Conservation (phyloP, 331 rosid genomes). For the Malus hybrid region DNA sequence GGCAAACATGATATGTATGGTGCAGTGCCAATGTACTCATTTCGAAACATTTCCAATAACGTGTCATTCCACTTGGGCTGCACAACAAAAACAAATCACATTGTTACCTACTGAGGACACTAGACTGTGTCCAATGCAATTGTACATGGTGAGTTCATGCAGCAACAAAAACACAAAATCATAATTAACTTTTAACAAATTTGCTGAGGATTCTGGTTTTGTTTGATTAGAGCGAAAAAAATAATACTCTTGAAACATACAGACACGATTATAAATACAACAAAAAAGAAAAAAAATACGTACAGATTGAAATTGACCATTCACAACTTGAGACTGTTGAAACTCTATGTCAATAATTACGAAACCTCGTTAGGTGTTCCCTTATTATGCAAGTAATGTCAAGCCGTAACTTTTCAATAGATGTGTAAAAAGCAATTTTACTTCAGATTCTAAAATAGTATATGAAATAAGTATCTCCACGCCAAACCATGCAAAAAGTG, state of each 20-base stretch:
- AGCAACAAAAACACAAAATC: neutral
- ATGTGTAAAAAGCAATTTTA: neutral
- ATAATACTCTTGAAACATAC: neutral
- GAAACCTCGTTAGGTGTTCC: neutral
- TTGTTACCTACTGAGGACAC: constrained; percentile 3
- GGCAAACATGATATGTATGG: constrained; percentile 85
- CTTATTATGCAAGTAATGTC: neutral
- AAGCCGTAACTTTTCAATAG: neutral
- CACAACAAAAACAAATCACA: constrained; percentile 25
- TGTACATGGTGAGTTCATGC: neutral
- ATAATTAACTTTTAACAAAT: neutral
- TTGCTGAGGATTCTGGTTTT: neutral
- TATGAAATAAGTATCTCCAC: neutral
- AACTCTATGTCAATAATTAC: neutral
- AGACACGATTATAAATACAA: too few relatives aligned
- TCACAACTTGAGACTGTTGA: neutral
- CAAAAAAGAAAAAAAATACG: neutral
- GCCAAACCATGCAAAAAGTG: neutral
- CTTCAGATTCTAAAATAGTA: neutral
- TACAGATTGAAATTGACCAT: neutral
- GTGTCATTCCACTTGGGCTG: constrained; percentile 88
- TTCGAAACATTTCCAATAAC: constrained; percentile 81
- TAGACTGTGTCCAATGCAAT: neutral
- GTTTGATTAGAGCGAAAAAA: neutral
- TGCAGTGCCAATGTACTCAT: constrained; percentile 76